Evolutionary conservation across 2,329 filamentous ascomycete genomes (phyloP).

Genomic region (Sporothrix humicola): DNA sequence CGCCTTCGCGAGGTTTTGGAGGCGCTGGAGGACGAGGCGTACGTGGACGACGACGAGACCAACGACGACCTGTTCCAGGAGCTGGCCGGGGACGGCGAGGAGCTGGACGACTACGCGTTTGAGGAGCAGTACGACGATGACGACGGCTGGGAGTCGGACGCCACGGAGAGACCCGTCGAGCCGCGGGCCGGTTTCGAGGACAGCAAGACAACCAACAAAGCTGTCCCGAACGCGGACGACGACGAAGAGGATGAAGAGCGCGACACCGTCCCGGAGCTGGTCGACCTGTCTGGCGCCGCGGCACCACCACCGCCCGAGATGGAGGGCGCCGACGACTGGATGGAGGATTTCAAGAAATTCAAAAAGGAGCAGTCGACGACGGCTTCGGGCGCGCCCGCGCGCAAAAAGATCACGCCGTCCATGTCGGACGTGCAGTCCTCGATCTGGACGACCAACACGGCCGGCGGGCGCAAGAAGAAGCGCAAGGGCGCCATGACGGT

Average conservation of each 20-base stretch:
- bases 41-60: constrained; percentile 85
- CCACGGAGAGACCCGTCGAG: constrained; percentile 77
- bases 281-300: constrained; percentile 44
- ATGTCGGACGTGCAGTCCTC: constrained; percentile 72
- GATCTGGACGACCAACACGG: constrained; percentile 75
- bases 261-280: constrained; percentile 55
- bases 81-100: constrained; percentile 53
- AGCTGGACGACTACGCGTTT: constrained; percentile 73
- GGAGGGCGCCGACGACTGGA: constrained; percentile 67
- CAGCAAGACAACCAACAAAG: not conserved
- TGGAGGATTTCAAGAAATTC: constrained; percentile 92
- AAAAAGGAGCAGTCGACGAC: constrained; percentile 69
- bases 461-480: constrained; percentile 86
- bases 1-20: constrained; percentile 88
- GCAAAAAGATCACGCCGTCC: constrained; percentile 50
- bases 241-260: constrained; percentile 48
- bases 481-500: constrained; percentile 91
- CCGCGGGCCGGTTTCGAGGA: not conserved
- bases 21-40: constrained; percentile 93
- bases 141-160: constrained; percentile 93
- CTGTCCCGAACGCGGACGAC: not conserved
- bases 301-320: not conserved
- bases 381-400: constrained; percentile 16
- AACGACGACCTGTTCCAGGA: constrained; percentile 81
- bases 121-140: constrained; percentile 71